Base-by-base conservation (phyloP, 805 yeast genomes). In the Danielia reshetovae region DNA sequence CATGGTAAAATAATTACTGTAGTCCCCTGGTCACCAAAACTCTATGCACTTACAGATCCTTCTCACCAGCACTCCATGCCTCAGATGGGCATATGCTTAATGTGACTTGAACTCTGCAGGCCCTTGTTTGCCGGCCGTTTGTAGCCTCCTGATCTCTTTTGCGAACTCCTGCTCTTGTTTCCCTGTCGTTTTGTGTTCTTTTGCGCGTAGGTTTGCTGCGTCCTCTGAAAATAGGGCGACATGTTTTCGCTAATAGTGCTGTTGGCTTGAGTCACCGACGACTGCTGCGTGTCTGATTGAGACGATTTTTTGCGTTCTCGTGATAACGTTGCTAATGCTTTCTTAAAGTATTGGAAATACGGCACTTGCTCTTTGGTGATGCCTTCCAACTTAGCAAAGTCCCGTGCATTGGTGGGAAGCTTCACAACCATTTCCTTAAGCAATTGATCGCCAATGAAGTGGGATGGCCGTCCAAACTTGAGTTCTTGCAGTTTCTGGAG, bases 401-500 rank as follows among this genome's bases (percentile, higher is more conserved):
- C 81, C 12, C 48, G 52, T 29, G 68, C 68, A 11, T 67, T 70
- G 2, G 66, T 62, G 1, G 88, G 87, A 21, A 81, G 59, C 32
- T 58, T 62, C 13, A 53, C 43, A 0, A 85, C 77, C 77, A 81
- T 71, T 28, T 75, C 79, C 39, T 68, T 66, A 38, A 80, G 51
- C 0, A 77, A 45, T 2, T 34, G 44, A 27, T 64, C 68, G 17
- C 51, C 39, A 3, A 62, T 32, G 11, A 54, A 43, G 23, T 48
- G 52, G 13, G 35, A 30, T 5, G 51, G 38, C 30, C 29, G 53
- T 44, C 55, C 54, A 27, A 52, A 62, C 13, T 63, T 64, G 24
- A 70, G 40, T 23, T 62, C 64, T 1, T 63, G 62, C 58, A 72
- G 66, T n/a, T 65, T 53, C 22, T 62, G 58, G 22, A 62, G 57